Base-by-base conservation (phyloP, 208 protist genomes). In the Acanthamoeba sp. region DNA sequence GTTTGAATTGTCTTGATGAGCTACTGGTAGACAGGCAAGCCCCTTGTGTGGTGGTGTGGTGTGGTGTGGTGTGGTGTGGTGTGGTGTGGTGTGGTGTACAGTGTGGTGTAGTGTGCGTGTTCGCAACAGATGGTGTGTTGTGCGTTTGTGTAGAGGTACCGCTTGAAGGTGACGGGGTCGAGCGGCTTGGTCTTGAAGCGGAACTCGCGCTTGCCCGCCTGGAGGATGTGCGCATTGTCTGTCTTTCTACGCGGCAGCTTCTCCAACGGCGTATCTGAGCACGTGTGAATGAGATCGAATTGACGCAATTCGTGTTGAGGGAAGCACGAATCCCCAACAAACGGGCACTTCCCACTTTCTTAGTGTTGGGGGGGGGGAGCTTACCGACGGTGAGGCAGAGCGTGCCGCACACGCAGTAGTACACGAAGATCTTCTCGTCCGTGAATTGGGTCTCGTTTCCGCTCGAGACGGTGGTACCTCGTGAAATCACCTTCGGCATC, bases 401-500 rank as follows among this genome's bases (percentile, higher is more conserved):
- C 18, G 48, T 71, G 20, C 59, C 59, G 32, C 84, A 91, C 52
- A 91, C 84, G 59, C 84, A 91, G 59, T 91, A 91, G 84, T 91
- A 91, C 18, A 91, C 59, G 34, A 73, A 71, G 24, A 91, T 42
- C 29, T 64, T 91, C 34, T 91, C 55, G 62, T 91, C 84, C 9
- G 84, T 91, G 59, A 91, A 91, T 71, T 64, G 50, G 2, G 84
- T 91, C 24, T 91, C 84, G 20, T 24, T 42, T 4, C 84, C 84
- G 84, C 84, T 91, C 12, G 55, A n/a, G 18, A 91, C 84, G 27
- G 84, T 73, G 20, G 84, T 91, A n/a, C 84, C 84, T 40, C 84
- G 84, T 22, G 84, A 91, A 50, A 91, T 91, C 55, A 91, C 59
- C 84, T 91, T 91, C 20, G 84, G 84, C 84, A 91, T 91, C 34